Base-by-base conservation (phyloP, 1,284 basidiomycete species). In the Irpex rosettiformis region DNA sequence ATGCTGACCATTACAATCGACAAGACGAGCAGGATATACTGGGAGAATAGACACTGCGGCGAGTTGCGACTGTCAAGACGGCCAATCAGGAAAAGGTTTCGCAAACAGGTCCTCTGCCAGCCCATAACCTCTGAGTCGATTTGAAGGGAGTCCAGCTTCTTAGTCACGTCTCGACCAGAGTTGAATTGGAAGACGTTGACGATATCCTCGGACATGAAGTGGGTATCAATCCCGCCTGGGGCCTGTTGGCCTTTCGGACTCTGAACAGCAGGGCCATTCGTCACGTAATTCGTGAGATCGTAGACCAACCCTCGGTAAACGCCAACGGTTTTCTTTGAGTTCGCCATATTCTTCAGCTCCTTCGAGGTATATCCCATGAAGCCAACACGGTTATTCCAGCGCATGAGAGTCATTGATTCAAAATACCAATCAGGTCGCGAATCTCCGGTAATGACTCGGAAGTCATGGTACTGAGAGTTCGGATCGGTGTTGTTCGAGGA, bases 361-460 rank as follows among this genome's bases (percentile, higher is more conserved):
- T 87, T 86, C 22, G 86, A 84, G 0, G 93, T 94, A 71, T 86
- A 93, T 0, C 95, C 97, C 65, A 97, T 74, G 73, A 96, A 98
- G 0, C 96, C 96, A 52, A 88, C 83, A 55, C 95, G 89, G 67
- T 86, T 89, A 59, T 86, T 90, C 79, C 89, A 96, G 4, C 95
- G 90, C 86, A 99, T 88, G 66, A 83, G 76, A 4, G 89, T 87
- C 94, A 96, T 96, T 64, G 79, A 83, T 77, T 99, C 92, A 65
- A 91, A 94, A 75, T 99, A 99, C 97, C 96, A 99, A 72, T 99
- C 96, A 0, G 95, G 94, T 22, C 96, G 86, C 0, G 89, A 89
- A 70, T 99, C 96, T 61, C 89, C 90, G 27, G 89, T 91, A 67
- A 79, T 87, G 0, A 85, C 86, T 43, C 95, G 89, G 85, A 99